phyloP scores from a whole-genome alignment of 2,329 filamentous ascomycete species.

The Neoarthrinium moseri region DNA sequence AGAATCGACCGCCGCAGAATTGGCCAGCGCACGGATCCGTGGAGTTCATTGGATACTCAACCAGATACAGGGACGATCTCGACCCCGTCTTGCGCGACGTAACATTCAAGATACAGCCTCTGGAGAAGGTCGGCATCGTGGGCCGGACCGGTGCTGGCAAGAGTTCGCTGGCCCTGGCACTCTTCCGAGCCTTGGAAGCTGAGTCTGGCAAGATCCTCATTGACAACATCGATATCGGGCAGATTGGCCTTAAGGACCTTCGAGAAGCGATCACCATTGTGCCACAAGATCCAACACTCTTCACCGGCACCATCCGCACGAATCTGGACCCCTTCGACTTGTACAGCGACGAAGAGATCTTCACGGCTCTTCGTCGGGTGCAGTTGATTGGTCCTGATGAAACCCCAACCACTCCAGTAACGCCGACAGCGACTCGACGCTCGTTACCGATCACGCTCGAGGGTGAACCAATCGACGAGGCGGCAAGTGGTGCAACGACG shows the following conservation, averaged over 20 bases:
- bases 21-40: constrained; percentile 88
- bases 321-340: constrained; percentile 91
- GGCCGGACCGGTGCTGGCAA: constrained; percentile 95
- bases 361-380: constrained; percentile 79
- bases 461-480: constrained; percentile 13
- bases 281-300: constrained; percentile 92
- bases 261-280: constrained; percentile 96
- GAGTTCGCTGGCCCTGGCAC: constrained; percentile 86
- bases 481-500: constrained; percentile 19
- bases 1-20: constrained; percentile 71
- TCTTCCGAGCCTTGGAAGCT: constrained; percentile 92
- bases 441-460: constrained; percentile 5
- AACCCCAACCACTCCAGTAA: constrained; percentile 14
- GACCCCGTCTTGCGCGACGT: constrained; percentile 83
- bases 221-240: constrained; percentile 85
- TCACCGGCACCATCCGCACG: constrained; percentile 85
- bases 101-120: constrained; percentile 80
- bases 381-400: constrained; percentile 74
- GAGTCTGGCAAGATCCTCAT: constrained; percentile 87
- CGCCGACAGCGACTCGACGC: constrained; percentile 17
- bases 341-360: constrained; percentile 90
- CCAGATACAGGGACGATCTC: constrained; percentile 82
- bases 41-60: constrained; percentile 86
- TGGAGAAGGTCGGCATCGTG: constrained; percentile 94
- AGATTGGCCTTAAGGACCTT: constrained; percentile 89